Base-by-base conservation (phyloP, 2,329 filamentous ascomycete genomes). In the Botrytis deweyae region DNA sequence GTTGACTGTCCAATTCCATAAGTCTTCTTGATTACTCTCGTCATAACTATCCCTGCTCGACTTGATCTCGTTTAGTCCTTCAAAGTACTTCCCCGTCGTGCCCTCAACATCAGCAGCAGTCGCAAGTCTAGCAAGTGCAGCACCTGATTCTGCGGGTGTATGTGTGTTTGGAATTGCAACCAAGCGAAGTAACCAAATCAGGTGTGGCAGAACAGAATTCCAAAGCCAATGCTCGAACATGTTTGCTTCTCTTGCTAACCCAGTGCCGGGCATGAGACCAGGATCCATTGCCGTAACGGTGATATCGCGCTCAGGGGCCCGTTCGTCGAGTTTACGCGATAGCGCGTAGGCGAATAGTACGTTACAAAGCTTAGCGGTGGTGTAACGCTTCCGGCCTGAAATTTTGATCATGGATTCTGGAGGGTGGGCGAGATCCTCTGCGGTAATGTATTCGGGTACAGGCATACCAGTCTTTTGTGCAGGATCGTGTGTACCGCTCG, bases 401-500 rank as follows among this genome's bases (percentile, higher is more conserved):
- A 77, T 79, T 8, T 80, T 78, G 9, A 78, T 78, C 36, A 66
- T 66, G n/a, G 14, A 22, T 29, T 55, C 14, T 40, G 61, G 22
- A 6, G 61, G 85, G 71, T 83, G 82, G 0, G 86, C 86, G 2
- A 87, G 79, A 40, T 85, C 81, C 74, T 85, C 84, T 5, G 84
- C 84, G 3, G 80, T 83, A 9, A 77, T 83, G 78, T 85, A 88
- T 0, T 80, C 76, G 0, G 85, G 81, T 38, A 29, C 46, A 18
- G 70, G 46, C 5, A 65, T 38, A 29, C 61, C 36, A 38, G 20
- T 42, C 10, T 84, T 82, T 69, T 84, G 80, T 1, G 80, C 82
- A 3, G 85, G 85, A 73, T 88, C 85, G 76, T 88, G 87, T 0
- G 83, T 84, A 33, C 83, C 84, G 76, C 83, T 85, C 3, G 84